Base-by-base conservation (phyloP, 768 basidiomycete species). In the Lactifluus pinguis region DNA sequence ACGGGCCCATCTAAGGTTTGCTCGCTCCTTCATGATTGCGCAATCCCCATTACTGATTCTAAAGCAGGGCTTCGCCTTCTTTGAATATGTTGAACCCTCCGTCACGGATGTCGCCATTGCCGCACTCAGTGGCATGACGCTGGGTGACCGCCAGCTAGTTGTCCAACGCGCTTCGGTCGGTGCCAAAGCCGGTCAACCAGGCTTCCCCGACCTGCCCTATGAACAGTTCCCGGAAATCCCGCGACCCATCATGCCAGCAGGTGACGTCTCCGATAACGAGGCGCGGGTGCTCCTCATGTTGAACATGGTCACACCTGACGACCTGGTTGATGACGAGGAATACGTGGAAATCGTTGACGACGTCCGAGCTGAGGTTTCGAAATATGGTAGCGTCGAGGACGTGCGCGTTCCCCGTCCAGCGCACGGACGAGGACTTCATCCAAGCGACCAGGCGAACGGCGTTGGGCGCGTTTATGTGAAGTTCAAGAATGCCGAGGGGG, bases 301-400 rank as follows among this genome's bases (percentile, higher is more conserved):
- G 69, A 99, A 98, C 80, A 99, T 99, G 97, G 93, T 99, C 65
- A 90, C 89, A 0, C 72, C 90, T 1, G 97, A 99, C 49, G 97
- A 99, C 69, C 81, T 99, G 50, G 72, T 80, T 17, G 86, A 92
- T 68, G 95, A 98, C 70, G 77, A 86, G 61, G 97, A 99, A 69
- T 99, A 97, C 71, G 84, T 84, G 25, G 97, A 99, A 68, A 82
- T 99, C 60, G 85, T 90, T 62, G 94, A 97, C 70, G 97, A 99
- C 70, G 85, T 98, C 71, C 91, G 87, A 70, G 87, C 92, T 58
- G 94, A 98, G 74, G 93, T 89, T 67, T 78, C 79, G 8, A 86
- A 81, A 67, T 93, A 86, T 69, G 95, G 94, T 10, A 69, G 70
- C 4, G 88, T 98, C 25, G 85, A 88, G 62, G 93, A 95, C 69